Base-by-base conservation (phyloP, 2,329 filamentous ascomycete genomes). In the Pseudophaeomoniella oleicola region DNA sequence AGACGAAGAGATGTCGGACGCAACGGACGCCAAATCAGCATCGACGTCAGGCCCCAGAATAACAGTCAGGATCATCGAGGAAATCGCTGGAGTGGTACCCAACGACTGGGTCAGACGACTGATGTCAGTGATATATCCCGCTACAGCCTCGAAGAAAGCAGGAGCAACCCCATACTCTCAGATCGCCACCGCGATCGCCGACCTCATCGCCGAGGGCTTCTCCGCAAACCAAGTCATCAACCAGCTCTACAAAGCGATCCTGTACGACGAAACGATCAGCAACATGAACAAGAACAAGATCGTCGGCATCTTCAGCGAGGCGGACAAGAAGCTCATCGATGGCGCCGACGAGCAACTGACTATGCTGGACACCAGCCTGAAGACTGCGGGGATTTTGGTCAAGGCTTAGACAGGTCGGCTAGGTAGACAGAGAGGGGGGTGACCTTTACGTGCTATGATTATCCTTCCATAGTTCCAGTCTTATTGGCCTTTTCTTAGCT, bases 181-280 rank as follows among this genome's bases (percentile, higher is more conserved):
- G 10, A 73, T 98, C 12, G 76, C 85, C 0, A 76, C 75, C 45
- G 78, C 84, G 4, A 81, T 96, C 4, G 83, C 87, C 49, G 81
- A 94, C 45, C 77, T 98, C 66, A 78, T 96, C 33, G 88, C 88
- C 0, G 90, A 96, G 60, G 90, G 90, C 5, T 98, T 90, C 88
- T 94, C 87, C 55, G 90, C 88, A 16, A 77, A 78, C 4, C 90
- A 96, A 59, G 74, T 94, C 16, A 70, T 96, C 27, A 65, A 72
- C 13, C 86, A 94, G 69, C 64, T 94, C 30, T 96, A 94, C 52
- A 81, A 90, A 57, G 67, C 72, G 16, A 63, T 96, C 27, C 72
- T 94, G 17, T 27, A 27, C 22, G 85, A 94, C 51, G 90, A 96
- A 56, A 70, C 77, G 5, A 78, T 94, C 16, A 74, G 76, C 0